Evolutionary conservation across 176 grass and related monocot genomes (phyloP).

Genomic region (Cocos nucifera): DNA sequence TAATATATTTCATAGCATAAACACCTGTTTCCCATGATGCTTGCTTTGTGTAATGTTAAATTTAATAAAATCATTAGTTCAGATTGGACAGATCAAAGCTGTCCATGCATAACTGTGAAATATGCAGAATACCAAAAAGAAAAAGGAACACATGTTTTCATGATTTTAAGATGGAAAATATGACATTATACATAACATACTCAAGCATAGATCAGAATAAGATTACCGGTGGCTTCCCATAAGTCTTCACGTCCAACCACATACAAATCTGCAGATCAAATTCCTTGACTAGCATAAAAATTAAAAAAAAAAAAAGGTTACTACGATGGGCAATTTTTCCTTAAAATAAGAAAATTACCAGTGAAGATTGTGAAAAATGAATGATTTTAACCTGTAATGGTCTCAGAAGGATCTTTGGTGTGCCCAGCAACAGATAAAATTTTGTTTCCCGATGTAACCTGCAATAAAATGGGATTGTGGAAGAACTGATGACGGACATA

Average conservation of each 20-base stretch:
- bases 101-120: too few species aligned
- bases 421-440: constrained; percentile 84
- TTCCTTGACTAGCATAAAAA: constrained; percentile 88
- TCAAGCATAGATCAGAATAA: background rate
- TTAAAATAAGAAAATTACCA: constrained; percentile 19
- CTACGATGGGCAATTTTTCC: background rate
- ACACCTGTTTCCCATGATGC: too few species aligned
- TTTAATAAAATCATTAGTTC: too few species aligned
- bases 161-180: constrained; percentile 12
- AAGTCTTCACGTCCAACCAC: constrained; percentile 80
- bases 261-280: constrained; percentile 84
- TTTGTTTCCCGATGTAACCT: constrained; percentile 82
- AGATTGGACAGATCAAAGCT: too few species aligned
- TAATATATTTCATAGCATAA: too few species aligned
- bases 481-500: background rate
- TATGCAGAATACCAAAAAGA: constrained; percentile 3
- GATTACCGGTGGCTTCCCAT: constrained; percentile 93
- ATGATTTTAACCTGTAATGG: constrained; percentile 63
- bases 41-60: too few species aligned
- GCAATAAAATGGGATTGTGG: constrained; percentile 18
- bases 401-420: constrained; percentile 90
- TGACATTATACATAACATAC: too few species aligned
- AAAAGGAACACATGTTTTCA: background rate
- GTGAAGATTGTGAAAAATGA: background rate
- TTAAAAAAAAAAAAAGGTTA: constrained; percentile 12